Evolutionary conservation across 805 yeast genomes (phyloP).

Genomic region (Starmera quercuum): DNA sequence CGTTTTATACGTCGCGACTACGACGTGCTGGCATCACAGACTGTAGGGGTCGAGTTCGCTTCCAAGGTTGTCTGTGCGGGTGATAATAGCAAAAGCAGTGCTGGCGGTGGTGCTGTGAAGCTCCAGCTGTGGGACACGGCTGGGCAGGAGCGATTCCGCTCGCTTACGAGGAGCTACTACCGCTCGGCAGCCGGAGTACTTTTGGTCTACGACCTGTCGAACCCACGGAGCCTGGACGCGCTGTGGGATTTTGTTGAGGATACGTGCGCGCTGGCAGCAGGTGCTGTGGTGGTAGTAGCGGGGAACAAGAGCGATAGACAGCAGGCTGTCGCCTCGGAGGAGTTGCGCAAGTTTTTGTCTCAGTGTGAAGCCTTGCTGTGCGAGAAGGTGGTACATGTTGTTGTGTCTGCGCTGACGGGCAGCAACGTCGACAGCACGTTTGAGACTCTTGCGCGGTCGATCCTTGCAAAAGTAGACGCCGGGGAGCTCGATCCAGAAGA

Average conservation of each 20-base stretch:
- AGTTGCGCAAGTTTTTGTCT: constrained; percentile 22
- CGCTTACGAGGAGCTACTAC: constrained; percentile 30
- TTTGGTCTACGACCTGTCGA: constrained; percentile 25
- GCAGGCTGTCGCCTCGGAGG: constrained; percentile 22
- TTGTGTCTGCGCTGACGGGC: constrained; percentile 34
- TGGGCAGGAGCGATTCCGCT: constrained; percentile 29
- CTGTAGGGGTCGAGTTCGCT: constrained; percentile 34
- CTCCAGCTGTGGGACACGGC: constrained; percentile 32
- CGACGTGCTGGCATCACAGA: constrained; percentile 19
- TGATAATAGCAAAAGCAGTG: constrained; percentile 1
- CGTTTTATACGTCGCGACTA: constrained; percentile 22
- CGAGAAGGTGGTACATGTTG: constrained; percentile 27
- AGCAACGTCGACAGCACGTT: constrained; percentile 35
- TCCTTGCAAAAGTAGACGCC: constrained; percentile 37
- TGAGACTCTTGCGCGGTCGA: constrained; percentile 27
- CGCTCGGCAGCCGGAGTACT: constrained; percentile 31
- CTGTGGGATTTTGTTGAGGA: constrained; percentile 25
- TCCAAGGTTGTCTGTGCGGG: constrained; percentile 22
- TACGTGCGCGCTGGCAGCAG: constrained; percentile 19
- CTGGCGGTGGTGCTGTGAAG: no score
- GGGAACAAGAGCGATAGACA: constrained; percentile 27
- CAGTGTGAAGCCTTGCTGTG: constrained; percentile 17
- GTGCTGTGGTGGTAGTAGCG: constrained; percentile 23
- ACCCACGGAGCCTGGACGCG: constrained; percentile 16
- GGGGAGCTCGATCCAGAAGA: constrained; percentile 42